Base-by-base conservation (phyloP, 2,329 filamentous ascomycete genomes). In the Sodiomyces alkalinus region DNA sequence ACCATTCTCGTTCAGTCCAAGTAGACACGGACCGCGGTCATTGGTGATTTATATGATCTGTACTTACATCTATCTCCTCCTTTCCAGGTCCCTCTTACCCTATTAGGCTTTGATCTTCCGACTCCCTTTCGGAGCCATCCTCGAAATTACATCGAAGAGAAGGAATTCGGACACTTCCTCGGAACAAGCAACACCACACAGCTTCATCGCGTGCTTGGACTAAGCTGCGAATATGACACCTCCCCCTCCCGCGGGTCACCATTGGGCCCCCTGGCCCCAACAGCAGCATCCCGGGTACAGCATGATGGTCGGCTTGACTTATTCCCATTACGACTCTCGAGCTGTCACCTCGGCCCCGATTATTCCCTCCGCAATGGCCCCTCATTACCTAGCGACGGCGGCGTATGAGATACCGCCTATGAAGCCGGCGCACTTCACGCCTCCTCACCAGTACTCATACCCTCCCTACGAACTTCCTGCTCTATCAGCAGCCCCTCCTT, bases 221-320 rank as follows among this genome's bases (percentile, higher is more conserved):
- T n/a, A n/a, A n/a, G n/a, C n/a, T n/a, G n/a, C n/a, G n/a, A n/a
- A n/a, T n/a, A n/a, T n/a, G n/a, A n/a, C n/a, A n/a, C 13, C 27
- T 15, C 27, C 20, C 21, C 24, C 27, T 7, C 27, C 27, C n/a
- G 21, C 21, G 15, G 12, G 17, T 16, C 15, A 21, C n/a, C 10
- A 16, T 21, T 74, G 69, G 70, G 60, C 55, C 41, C 64, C 64
- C 39, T 71, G 65, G 62, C 49, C 58, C 38, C 48, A 61, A 33
- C 64, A 68, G 22, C 56, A 66, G 24, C 51, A 52, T 23, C 21
- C 42, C 15, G 60, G 63, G 20, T 68, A 64, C 40, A 36, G 44
- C 33, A 55, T 65, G 46, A 60, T 69, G 54, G 60, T 63, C 26
- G 41, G 52, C 16, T 49, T 55, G 12, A 43, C 48, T 15, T 51